Evolutionary conservation across 31 red algal species (phyloP), one percentile per base, ranked within the genome.

Genomic region (Odonthalia washingtoniensis): DNA sequence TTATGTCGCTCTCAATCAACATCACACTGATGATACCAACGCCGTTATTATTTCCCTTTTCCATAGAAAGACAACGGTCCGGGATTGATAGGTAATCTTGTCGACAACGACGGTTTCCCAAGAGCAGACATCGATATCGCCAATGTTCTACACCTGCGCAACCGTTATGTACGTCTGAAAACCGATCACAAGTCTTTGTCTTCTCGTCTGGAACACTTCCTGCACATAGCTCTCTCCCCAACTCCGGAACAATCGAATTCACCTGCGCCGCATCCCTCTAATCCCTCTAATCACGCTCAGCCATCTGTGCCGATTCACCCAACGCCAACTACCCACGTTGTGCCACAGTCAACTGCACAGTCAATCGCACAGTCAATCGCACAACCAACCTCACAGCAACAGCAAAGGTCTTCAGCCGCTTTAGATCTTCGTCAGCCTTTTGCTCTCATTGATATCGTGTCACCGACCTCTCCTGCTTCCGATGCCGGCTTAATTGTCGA

Each of bases 101-200:
- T 96, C 12, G 95, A 96, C 74, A 70, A 80, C 3, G 87, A 93
- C 26, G 95, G 95, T 21, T 96, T 90, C 52, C 95, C 95, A 12
- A 84, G 90, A 49, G 68, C 81, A 17, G 95, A 93, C 75, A 89
- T 96, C 79, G 95, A 96, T 80, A 72, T 96, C 21, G 53, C 67
- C 38, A 62, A 37, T 14, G 86, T 96, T 16, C 90, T 90, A 18
- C 82, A 78, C 5, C 95, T 89, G 28, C 78, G 95, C 14, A 70
- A 96, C 26, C 40, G 95, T 32, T 75, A 88, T 57, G 90, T 86
- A 0, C 42, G 69, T 30, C 45, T 96, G 17, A 90, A 81, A 53
- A 96, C 76, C 52, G 95, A 96, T 65, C 88, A 89, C 72, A 83
- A 92, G 45, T 40, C 16, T 3, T 40, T 96, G 30, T 90, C 87